Base-by-base conservation (phyloP, 257 asterid species). In the Leonotis leonurus region DNA sequence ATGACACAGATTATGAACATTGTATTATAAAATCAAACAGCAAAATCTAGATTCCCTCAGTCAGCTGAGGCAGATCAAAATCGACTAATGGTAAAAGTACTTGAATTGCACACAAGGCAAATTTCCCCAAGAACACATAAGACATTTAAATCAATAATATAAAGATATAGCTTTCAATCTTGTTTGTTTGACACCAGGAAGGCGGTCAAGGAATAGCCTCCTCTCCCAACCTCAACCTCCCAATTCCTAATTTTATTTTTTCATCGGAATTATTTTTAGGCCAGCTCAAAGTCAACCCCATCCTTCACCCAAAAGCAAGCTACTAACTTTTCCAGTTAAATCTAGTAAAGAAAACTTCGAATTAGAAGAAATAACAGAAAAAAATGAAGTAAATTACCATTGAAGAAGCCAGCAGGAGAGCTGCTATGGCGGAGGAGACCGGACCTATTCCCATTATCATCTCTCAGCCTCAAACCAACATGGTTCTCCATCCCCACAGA, bases 351-450 rank as follows among this genome's bases (percentile, higher is more conserved):
- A 29, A 29, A 59, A 60, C 12, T 13, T 40, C 41, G 12, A 45
- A 16, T 3, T 8, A 12, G 16, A 68, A 35, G 14, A 26, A 16
- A 46, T 5, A 3, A 51, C 39, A 50, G 26, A 6, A 4, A 4
- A 32, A 52, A 32, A 24, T 5, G 1, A 52, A 18, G 9, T 5
- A 33, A 58, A 56, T 16, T 88, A 91, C 98, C 97, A 68, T 81
- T 70, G 73, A 92, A 82, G 66, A 88, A 80, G 8, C 92, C 97
- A 73, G 95, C 90, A 26, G 98, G 98, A 13, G 98, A 92, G 76
- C 98, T 92, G 70, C 85, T 92, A 24, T 91, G 98, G 67, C 94
- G 81, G 41, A 80, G 40, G 44, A 91, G 98, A 81, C 63, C 76
- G 1, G 95, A 78, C 56, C 70, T 54, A 60, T 22, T 52, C 32